Evolutionary conservation across 495 filamentous ascomycete genomes (phyloP).

Genomic region (Penicillium taxi): DNA sequence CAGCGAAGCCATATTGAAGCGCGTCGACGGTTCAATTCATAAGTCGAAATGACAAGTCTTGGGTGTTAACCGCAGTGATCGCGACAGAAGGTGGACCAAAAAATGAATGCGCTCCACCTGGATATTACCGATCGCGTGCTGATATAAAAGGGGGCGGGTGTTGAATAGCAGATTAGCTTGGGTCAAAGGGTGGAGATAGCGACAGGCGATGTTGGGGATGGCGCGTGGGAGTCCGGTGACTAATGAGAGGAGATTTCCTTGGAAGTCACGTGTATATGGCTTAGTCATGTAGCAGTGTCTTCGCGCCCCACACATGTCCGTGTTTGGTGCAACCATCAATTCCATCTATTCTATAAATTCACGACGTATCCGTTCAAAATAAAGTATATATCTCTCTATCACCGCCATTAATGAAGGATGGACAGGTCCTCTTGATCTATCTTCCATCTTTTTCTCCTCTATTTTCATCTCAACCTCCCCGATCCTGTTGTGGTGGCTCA

Average conservation of each 20-base stretch:
- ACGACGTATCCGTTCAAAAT: too few species aligned
- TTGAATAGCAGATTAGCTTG: too few species aligned
- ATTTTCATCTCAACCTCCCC: too few species aligned
- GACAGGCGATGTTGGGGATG: too few species aligned
- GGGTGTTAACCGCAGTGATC: constrained; percentile 5
- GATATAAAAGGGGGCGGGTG: constrained; percentile 5
- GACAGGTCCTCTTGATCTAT: too few species aligned
- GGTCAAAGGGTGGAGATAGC: constrained; percentile 23
- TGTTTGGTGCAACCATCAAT: too few species aligned
- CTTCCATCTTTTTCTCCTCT: too few species aligned
- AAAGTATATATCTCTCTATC: too few species aligned
- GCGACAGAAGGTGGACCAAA: constrained; percentile 3
- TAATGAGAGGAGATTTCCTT: constrained; percentile 35
- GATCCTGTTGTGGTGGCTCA: too few species aligned
- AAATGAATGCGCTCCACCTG: constrained; percentile 16
- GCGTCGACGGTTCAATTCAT: constrained; percentile 26
- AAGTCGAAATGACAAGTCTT: constrained; percentile 8
- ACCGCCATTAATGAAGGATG: too few species aligned
- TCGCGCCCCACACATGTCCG: neutral
- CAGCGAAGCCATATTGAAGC: constrained; percentile 64
- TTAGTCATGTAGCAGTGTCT: constrained; percentile 1
- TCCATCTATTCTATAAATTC: too few species aligned
- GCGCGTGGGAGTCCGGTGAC: constrained; percentile 34
- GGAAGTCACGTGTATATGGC: constrained; percentile 13
- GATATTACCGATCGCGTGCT: constrained; percentile 17